Conservation (phyloP, 1,284 basidiomycete genomes). For the Fomitopsis palustris region DNA sequence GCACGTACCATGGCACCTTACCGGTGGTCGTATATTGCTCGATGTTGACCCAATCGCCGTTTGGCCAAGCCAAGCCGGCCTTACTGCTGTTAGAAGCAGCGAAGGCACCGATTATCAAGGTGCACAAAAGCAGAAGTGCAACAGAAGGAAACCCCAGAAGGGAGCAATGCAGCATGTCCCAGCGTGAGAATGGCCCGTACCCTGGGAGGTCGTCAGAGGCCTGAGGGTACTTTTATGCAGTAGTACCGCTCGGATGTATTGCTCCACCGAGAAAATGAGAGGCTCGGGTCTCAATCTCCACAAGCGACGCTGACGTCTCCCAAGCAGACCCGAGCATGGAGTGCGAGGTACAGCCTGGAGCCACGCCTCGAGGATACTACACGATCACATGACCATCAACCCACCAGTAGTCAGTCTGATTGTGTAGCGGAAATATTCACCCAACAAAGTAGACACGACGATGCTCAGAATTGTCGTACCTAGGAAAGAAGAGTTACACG, state of each 20-base stretch:
- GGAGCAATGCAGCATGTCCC: background rate
- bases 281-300: background rate
- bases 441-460: too few species aligned
- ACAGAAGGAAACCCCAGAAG: background rate
- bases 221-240: background rate
- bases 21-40: slow-evolving; percentile 27
- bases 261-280: background rate
- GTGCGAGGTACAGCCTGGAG: background rate
- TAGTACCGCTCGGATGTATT: background rate
- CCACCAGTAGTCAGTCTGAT: too few species aligned
- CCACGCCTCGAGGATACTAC: background rate
- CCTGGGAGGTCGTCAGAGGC: background rate
- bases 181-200: background rate
- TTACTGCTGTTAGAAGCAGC: slow-evolving; percentile 15
- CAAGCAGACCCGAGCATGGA: background rate
- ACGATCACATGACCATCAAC: background rate
- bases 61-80: slow-evolving; percentile 33
- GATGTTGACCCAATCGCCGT: slow-evolving; percentile 23
- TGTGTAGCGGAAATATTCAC: too few species aligned
- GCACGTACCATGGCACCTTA: slow-evolving; percentile 29
- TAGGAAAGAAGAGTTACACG: too few species aligned
- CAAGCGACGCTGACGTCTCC: background rate
- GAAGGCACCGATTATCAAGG: background rate
- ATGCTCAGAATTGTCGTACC: too few species aligned
- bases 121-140: background rate